Conservation (phyloP, 805 yeast species). For the Barnettozyma populi region DNA sequence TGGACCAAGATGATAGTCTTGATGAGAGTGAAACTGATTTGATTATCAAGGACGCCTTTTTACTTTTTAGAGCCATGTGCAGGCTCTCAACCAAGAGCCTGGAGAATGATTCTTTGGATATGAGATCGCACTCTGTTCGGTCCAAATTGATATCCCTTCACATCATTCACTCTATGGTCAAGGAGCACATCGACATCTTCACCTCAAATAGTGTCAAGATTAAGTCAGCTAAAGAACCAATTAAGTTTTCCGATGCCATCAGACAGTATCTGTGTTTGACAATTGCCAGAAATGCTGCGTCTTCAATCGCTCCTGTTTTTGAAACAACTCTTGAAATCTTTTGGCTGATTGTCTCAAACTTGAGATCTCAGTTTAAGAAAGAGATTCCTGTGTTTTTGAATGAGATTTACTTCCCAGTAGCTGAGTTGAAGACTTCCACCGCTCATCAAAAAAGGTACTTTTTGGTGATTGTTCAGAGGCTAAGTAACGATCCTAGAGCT, state of each 20-base stretch:
- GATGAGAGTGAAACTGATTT: slow-evolving; percentile 55
- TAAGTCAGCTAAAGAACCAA: slow-evolving; percentile 46
- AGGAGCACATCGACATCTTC: slow-evolving; percentile 81
- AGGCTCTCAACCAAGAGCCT: slow-evolving; percentile 81
- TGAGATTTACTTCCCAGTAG: slow-evolving; percentile 90
- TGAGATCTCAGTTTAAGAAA: slow-evolving; percentile 82
- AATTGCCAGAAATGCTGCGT: slow-evolving; percentile 87
- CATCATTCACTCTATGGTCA: slow-evolving; percentile 77
- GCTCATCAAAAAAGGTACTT: slow-evolving; percentile 89
- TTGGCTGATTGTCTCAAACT: slow-evolving; percentile 79
- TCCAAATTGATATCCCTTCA: slow-evolving; percentile 87
- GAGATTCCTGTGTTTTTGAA: slow-evolving; percentile 92
- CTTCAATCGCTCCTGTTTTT: slow-evolving; percentile 84
- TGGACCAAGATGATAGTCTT: slow-evolving; percentile 40
- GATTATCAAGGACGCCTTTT: slow-evolving; percentile 83
- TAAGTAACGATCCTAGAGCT: slow-evolving; percentile 85
- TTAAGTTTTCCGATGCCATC: slow-evolving; percentile 69
- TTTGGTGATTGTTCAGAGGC: slow-evolving; percentile 69
- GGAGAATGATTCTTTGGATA: slow-evolving; percentile 70
- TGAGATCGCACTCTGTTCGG: slow-evolving; percentile 88
- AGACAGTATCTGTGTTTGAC: slow-evolving; percentile 80
- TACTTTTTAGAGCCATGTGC: slow-evolving; percentile 92
- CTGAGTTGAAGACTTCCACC: slow-evolving; percentile 88
- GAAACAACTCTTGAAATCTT: slow-evolving; percentile 89
- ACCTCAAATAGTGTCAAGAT: slow-evolving; percentile 52